Conservation (phyloP, 2,329 filamentous ascomycete genomes). For the Cladosporium sp. region DNA sequence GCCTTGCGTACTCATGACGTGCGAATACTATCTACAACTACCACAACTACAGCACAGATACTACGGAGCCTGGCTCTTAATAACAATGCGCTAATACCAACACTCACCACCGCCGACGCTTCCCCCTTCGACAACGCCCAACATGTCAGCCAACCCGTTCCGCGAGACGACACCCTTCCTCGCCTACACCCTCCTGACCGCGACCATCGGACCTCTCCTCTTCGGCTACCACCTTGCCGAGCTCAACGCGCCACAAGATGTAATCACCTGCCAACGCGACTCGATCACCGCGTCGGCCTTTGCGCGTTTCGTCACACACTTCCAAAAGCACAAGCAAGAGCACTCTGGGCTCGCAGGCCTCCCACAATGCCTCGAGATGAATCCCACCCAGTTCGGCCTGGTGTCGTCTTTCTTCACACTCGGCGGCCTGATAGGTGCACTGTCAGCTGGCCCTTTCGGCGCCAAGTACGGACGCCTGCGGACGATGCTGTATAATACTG, state of each 20-base stretch:
- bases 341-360: slow-evolving; percentile 30
- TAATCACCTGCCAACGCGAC: slow-evolving; percentile 71
- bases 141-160: slow-evolving; percentile 21
- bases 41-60: neutral
- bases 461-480: slow-evolving; percentile 70
- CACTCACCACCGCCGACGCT: neutral
- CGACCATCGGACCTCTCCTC: slow-evolving; percentile 82
- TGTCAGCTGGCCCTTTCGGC: slow-evolving; percentile 74
- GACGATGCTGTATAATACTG: slow-evolving; percentile 71
- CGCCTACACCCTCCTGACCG: slow-evolving; percentile 67
- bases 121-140: neutral
- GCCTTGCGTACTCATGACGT: slow-evolving; percentile 9
- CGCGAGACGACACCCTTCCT: slow-evolving; percentile 68
- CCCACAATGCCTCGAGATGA: slow-evolving; percentile 86
- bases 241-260: slow-evolving; percentile 90
- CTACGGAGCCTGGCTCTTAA: too few species aligned
- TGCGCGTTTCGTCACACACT: slow-evolving; percentile 15
- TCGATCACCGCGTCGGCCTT: slow-evolving; percentile 34
- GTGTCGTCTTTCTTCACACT: slow-evolving; percentile 89
- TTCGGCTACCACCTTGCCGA: slow-evolving; percentile 95
- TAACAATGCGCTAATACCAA: too few species aligned
- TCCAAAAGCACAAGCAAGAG: slow-evolving; percentile 3
- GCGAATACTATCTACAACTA: neutral
- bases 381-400: slow-evolving; percentile 71
- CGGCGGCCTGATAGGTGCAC: slow-evolving; percentile 79